Percentiles rank a stretch among this genome's conserved stretches.
Evolutionary conservation across 2,329 filamentous ascomycete species (phyloP).

Genomic region (Aspergillus awamori): DNA sequence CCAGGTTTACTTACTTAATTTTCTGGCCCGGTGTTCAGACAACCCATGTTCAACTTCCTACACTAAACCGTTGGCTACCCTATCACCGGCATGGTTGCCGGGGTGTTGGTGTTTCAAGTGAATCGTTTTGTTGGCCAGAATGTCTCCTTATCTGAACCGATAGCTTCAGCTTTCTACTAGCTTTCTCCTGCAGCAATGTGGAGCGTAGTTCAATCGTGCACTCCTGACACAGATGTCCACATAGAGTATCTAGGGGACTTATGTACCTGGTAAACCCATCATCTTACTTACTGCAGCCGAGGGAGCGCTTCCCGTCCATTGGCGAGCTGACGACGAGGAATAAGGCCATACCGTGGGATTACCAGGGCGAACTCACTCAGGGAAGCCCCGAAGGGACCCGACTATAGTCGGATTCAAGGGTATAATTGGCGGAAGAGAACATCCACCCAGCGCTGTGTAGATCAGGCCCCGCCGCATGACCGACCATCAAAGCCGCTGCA

Average conservation of each 20-base stretch:
- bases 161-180: neutral
- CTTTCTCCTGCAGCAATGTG: neutral
- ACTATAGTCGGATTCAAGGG: conserved; percentile 1
- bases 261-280: neutral
- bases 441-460: conserved; percentile 15
- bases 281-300: neutral
- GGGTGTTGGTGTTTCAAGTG: conserved; percentile 3
- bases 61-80: neutral
- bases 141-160: neutral
- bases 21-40: neutral
- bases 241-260: neutral
- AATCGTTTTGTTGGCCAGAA: neutral
- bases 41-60: neutral
- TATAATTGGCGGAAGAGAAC: conserved; percentile 20
- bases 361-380: conserved; percentile 9
- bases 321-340: neutral
- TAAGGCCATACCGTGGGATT: neutral
- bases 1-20: no score
- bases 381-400: conserved; percentile 20
- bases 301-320: neutral
- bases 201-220: neutral
- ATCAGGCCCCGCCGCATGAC: conserved; percentile 25
- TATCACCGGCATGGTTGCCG: neutral
- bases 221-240: neutral
- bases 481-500: conserved; percentile 22